Evolutionary conservation across 106 monocot species (phyloP).

Genomic region (Apostasia shenzhenica): DNA sequence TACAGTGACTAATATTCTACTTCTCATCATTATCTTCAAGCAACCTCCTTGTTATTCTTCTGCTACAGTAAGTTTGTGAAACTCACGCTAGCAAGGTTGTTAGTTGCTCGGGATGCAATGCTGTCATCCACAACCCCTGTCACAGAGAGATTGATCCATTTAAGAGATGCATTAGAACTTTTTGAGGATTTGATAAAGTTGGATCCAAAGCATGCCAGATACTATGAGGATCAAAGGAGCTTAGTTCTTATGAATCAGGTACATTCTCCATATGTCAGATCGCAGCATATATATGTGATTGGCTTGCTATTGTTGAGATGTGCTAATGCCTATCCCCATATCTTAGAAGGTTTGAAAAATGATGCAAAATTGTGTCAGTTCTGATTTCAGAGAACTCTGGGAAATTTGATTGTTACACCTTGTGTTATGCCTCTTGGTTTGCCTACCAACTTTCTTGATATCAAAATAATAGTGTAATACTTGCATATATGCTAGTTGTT

Average conservation of each 20-base stretch:
- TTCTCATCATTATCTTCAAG: not conserved
- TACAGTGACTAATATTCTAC: not conserved
- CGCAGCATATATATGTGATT: too few relatives aligned
- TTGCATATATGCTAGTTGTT: too few relatives aligned
- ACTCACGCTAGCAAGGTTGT: conserved; percentile 62
- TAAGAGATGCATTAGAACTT: conserved; percentile 46
- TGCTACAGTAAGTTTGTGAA: conserved; percentile 82
- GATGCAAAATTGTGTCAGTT: too few relatives aligned
- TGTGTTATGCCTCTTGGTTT: not conserved
- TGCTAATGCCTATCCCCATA: too few relatives aligned
- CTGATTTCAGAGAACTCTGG: too few relatives aligned
- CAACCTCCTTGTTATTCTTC: not conserved
- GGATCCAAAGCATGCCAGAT: conserved; percentile 71
- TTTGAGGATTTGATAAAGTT: conserved; percentile 64
- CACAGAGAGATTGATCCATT: conserved; percentile 19
- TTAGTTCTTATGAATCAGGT: conserved; percentile 81
- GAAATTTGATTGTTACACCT: too few relatives aligned
- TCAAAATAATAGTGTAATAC: not conserved
- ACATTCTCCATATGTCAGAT: not conserved
- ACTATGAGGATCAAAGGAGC: conserved; percentile 76
- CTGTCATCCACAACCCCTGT: conserved; percentile 14
- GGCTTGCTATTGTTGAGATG: too few relatives aligned
- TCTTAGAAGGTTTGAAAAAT: too few relatives aligned
- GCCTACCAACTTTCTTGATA: not conserved
- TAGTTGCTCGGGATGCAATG: conserved; percentile 43